Conservation (phyloP, 75 land plant genomes). For the Cunninghamia lanceolata region DNA sequence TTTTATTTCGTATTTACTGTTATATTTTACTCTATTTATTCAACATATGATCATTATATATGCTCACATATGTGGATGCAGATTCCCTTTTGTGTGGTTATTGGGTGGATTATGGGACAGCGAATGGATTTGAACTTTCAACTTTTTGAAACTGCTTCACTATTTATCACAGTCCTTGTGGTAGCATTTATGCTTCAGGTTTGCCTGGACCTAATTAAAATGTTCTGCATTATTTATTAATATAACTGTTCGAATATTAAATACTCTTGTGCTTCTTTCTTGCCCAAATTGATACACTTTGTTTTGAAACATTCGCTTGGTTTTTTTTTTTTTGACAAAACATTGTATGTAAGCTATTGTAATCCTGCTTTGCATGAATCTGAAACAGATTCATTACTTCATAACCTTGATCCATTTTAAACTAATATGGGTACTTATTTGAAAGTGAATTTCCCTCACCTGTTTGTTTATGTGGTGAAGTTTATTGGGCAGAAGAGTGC, state of each 20-base stretch:
- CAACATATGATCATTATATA: background rate
- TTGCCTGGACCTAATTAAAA: background rate
- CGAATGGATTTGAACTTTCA: slow-evolving; percentile 93
- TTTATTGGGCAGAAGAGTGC: background rate
- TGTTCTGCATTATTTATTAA: background rate
- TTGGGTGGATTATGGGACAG: slow-evolving; percentile 87
- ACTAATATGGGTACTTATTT: background rate
- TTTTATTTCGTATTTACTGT: background rate
- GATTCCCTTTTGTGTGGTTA: slow-evolving; percentile 96
- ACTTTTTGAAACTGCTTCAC: slow-evolving; percentile 94
- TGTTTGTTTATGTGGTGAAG: background rate
- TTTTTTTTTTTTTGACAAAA: background rate
- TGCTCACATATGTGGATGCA: slow-evolving; percentile 22
- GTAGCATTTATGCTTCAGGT: slow-evolving; percentile 99
- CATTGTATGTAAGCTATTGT: background rate
- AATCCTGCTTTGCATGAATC: background rate
- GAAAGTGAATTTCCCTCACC: background rate
- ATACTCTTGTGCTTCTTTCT: background rate
- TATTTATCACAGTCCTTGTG: slow-evolving; percentile 91
- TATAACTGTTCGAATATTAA: background rate
- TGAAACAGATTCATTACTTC: background rate
- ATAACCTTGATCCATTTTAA: background rate
- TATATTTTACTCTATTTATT: background rate
- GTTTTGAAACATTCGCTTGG: background rate
- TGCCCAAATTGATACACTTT: background rate